Percentiles rank a stretch among this genome's conserved stretches.
These are phyloP conservation scores for Hericium coralloides DNA, from an alignment of 768 basidiomycete genomes.

Conservation along the genomic window DNA sequence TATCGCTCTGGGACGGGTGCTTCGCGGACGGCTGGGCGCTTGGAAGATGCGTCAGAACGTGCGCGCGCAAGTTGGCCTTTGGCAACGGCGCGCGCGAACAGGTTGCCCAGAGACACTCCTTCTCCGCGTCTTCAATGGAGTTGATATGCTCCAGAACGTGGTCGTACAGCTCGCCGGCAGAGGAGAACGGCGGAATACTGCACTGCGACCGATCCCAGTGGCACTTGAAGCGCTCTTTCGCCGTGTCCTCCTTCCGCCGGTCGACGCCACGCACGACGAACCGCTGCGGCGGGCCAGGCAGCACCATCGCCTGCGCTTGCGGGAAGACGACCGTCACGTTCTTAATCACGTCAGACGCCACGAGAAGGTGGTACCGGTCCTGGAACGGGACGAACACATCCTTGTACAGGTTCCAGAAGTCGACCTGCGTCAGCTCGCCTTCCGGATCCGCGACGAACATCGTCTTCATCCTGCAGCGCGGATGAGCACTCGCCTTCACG, in stretches of 20 bases:
- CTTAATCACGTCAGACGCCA: slow-evolving; percentile 92
- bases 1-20: slow-evolving; percentile 66
- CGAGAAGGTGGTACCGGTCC: slow-evolving; percentile 52
- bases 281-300: slow-evolving; percentile 57
- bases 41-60: slow-evolving; percentile 73
- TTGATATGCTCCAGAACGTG: slow-evolving; percentile 51
- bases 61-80: slow-evolving; percentile 47
- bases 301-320: slow-evolving; percentile 80
- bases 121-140: slow-evolving; percentile 33
- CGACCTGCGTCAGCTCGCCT: slow-evolving; percentile 84
- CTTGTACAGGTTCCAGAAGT: slow-evolving; percentile 92
- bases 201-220: slow-evolving; percentile 66
- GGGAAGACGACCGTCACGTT: slow-evolving; percentile 82
- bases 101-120: slow-evolving; percentile 63
- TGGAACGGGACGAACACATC: slow-evolving; percentile 62
- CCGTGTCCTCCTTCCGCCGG: slow-evolving; percentile 47
- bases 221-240: slow-evolving; percentile 63
- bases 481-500: background rate
- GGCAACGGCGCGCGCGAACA: slow-evolving; percentile 43
- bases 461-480: slow-evolving; percentile 62
- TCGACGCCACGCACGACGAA: slow-evolving; percentile 89
- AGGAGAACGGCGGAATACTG: slow-evolving; percentile 33
- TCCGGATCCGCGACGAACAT: slow-evolving; percentile 74
- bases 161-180: slow-evolving; percentile 60
- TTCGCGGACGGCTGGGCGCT: slow-evolving; percentile 43